phyloP scores from a whole-genome alignment of 129 eudicot species.

The Centrapalus pauciflorus region DNA sequence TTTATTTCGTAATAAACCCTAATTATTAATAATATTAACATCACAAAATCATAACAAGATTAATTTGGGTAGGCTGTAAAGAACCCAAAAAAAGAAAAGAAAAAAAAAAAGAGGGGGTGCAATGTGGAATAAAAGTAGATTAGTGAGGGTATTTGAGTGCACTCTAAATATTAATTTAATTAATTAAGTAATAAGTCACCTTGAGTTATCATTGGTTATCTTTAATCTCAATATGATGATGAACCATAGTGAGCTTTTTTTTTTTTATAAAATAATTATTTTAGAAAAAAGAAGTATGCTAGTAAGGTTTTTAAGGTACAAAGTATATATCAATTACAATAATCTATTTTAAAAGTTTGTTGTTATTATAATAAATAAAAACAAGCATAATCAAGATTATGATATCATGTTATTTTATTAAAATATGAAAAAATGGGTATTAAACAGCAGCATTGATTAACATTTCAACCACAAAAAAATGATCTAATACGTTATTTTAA shows the following conservation, averaged over 20 bases:
- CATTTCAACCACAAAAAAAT: too few species aligned
- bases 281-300: too few species aligned
- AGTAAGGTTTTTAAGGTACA: background rate
- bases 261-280: background rate
- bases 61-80: conserved; percentile 28
- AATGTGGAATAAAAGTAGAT: conserved; percentile 23
- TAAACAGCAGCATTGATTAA: too few species aligned
- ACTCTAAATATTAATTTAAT: background rate
- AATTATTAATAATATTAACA: background rate
- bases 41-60: background rate
- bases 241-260: conserved; percentile 24
- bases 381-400: too few species aligned
- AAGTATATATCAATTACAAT: background rate
- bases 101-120: conserved; percentile 20
- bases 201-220: conserved; percentile 34
- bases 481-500: too few species aligned
- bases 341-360: background rate
- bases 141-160: conserved; percentile 34
- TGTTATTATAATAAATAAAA: too few species aligned
- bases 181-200: conserved; percentile 15
- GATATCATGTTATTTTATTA: background rate
- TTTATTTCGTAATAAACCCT: background rate
- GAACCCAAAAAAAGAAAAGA: conserved; percentile 31
- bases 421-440: too few species aligned
- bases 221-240: conserved; percentile 34